Base-by-base conservation (phyloP, 495 filamentous ascomycete genomes). In the Neurospora terricola region DNA sequence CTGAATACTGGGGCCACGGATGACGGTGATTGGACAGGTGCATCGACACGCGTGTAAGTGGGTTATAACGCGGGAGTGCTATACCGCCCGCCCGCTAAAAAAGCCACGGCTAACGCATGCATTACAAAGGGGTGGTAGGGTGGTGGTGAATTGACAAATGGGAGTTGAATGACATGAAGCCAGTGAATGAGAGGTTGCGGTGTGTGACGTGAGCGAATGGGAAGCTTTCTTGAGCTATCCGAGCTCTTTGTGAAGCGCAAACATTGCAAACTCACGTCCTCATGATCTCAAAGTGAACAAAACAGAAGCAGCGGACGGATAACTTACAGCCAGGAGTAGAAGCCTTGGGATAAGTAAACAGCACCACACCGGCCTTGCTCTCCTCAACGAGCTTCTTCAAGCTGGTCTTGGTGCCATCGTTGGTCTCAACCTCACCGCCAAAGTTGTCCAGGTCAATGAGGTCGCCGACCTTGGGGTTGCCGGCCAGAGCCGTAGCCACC, bases 341-440 rank as follows among this genome's bases (percentile, higher is more conserved):
- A 73, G 96, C 96, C 85, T 92, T 97, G 38, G 96, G 96, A 79
- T 98, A 99, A 40, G 94, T 97, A 81, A 99, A 98, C 38, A 99
- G 81, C 18, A 97, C 92, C 30, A 98, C 92, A 27, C 96, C 95
- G 69, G 86, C 85, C 82, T 93, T 90, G 85, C 94, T 95, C 75
- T 90, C 87, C 54, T 93, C 91, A 18, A 98, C 88, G 34, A 99
- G 87, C 71, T 85, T 85, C 82, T 91, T 88, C 70, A 99, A 84
- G 1, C 88, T 94, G 14, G 91, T 93, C 80, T 90, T 93, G 43
- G 81, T 81, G 74, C 93, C 94, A 76, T 97, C 92, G 76, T 98
- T 88, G 71, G 90, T 95, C 83, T 94, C 88, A 73, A 99, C 80
- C 77, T 94, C 90, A 72, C 93, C 92, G 76, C 93, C 92, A 81